Percentiles rank a stretch among this genome's conserved stretches.
phyloP scores from a whole-genome alignment of 2,329 filamentous ascomycete genomes.

The Ophiostoma quercus region DNA sequence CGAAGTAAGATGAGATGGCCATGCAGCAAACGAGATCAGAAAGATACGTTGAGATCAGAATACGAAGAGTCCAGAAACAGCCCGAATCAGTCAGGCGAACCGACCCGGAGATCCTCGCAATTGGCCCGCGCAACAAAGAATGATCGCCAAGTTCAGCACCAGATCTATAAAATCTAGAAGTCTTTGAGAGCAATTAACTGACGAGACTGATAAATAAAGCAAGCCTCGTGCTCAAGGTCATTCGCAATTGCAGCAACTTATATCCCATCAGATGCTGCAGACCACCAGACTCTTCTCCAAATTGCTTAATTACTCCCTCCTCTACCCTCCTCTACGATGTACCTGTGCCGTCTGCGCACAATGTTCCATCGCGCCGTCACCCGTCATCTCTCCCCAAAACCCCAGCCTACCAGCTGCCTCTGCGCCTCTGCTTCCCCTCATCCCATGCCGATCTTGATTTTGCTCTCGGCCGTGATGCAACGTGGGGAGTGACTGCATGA shows the following conservation, averaged over 20 bases:
- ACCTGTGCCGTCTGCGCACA: not conserved
- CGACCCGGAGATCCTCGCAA: not conserved
- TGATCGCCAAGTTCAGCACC: not conserved
- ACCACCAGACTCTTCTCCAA: not conserved
- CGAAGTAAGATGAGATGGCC: not conserved
- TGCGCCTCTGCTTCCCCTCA: not conserved
- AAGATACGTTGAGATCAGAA: no score
- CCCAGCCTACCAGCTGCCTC: not conserved
- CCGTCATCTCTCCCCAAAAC: not conserved
- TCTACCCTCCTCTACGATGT: not conserved
- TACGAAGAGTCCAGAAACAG: no score
- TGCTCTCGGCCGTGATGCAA: constrained; percentile 3
- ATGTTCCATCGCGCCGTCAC: not conserved
- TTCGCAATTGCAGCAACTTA: not conserved
- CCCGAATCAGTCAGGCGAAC: not conserved
- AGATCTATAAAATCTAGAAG: not conserved
- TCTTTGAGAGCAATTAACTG: no score
- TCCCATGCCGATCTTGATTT: not conserved
- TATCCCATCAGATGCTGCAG: not conserved
- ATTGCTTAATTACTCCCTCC: not conserved
- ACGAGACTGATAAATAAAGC: not conserved
- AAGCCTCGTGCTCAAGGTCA: not conserved
- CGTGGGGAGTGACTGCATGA: not conserved
- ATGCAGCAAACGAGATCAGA: not conserved
- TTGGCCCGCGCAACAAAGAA: not conserved